A percentile compares a stretch with the other conserved stretches of the same genome.
Conservation (phyloP, 306 rosid genomes). For the Lupinus albus region DNA sequence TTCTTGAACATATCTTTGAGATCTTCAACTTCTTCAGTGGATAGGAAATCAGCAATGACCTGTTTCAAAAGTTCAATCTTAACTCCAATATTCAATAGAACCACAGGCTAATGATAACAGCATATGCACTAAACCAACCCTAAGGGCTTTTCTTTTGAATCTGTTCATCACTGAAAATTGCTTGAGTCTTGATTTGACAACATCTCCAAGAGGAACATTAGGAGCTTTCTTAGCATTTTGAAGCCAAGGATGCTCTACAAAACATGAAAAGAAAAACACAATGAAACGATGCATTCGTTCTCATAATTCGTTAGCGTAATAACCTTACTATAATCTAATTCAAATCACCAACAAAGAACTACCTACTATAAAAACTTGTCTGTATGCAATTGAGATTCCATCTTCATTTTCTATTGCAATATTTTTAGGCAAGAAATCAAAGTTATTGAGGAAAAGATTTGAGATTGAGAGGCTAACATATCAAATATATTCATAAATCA, state of each 20-base stretch:
- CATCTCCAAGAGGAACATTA: conserved; percentile 95
- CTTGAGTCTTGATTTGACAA: conserved; percentile 97
- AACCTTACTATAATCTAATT: conserved; percentile 16
- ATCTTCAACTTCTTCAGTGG: conserved; percentile 93
- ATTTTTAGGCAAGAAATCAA: not conserved
- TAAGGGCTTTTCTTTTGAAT: conserved; percentile 94
- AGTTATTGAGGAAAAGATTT: not conserved
- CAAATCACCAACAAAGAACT: not conserved
- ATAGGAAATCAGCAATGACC: conserved; percentile 97
- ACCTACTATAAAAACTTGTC: conserved; percentile 11
- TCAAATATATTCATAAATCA: conserved; percentile 6
- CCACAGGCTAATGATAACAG: conserved; percentile 13
- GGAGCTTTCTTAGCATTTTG: conserved; percentile 98
- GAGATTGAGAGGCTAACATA: conserved; percentile 1
- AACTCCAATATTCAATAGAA: conserved; percentile 29
- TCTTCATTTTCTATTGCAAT: conserved; percentile 25
- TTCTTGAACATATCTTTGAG: conserved; percentile 92
- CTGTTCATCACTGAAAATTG: conserved; percentile 99
- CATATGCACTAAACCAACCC: conserved; percentile 63
- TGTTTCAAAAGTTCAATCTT: conserved; percentile 47
- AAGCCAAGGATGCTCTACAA: conserved; percentile 94
- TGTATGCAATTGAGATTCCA: not conserved
- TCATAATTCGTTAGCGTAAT: conserved; percentile 8
- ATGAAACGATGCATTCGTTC: conserved; percentile 12
- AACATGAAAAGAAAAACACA: conserved; percentile 35